Conservation (phyloP, 352 stramenopile genomes). For the Phytophthora pistaciae region DNA sequence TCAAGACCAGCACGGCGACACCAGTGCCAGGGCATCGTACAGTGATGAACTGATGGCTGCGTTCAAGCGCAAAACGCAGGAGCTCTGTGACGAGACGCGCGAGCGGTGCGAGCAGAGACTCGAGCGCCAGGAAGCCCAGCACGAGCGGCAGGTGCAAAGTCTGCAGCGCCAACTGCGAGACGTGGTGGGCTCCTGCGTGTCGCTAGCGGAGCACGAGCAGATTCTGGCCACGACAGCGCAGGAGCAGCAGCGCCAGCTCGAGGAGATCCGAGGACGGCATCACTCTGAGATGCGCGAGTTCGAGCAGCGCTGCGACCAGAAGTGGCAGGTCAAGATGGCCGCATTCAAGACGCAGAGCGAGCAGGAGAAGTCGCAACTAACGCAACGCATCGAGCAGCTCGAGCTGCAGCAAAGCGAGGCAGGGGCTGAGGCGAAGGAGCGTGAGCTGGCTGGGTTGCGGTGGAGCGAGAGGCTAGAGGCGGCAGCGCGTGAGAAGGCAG, state of each 20-base stretch:
- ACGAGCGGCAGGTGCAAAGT: constrained; percentile 54
- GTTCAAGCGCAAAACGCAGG: constrained; percentile 55
- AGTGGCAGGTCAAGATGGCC: constrained; percentile 33
- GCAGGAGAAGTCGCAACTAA: constrained; percentile 24
- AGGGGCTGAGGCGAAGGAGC: constrained; percentile 32
- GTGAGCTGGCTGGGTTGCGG: constrained; percentile 26
- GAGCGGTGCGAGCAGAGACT: constrained; percentile 62
- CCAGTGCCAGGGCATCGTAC: constrained; percentile 6
- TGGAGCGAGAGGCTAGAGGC: constrained; percentile 15
- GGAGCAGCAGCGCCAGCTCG: constrained; percentile 34
- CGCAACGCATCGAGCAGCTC: constrained; percentile 46
- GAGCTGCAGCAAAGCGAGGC: constrained; percentile 42
- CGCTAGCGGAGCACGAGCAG: constrained; percentile 63
- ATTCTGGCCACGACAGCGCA: constrained; percentile 35
- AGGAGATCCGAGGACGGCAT: constrained; percentile 30
- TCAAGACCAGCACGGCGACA: constrained; percentile 5
- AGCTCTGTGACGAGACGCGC: constrained; percentile 66
- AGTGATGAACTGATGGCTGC: constrained; percentile 23
- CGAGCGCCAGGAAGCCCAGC: constrained; percentile 44
- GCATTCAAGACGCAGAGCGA: constrained; percentile 19
- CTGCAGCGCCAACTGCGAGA: constrained; percentile 54
- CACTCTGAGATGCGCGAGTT: constrained; percentile 37
- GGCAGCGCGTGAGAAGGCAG: constrained; percentile 13
- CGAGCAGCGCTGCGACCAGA: constrained; percentile 32
- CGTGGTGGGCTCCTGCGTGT: constrained; percentile 55